phyloP scores from a whole-genome alignment of 1,139 yeast genomes.

The Taphrina sp. region DNA sequence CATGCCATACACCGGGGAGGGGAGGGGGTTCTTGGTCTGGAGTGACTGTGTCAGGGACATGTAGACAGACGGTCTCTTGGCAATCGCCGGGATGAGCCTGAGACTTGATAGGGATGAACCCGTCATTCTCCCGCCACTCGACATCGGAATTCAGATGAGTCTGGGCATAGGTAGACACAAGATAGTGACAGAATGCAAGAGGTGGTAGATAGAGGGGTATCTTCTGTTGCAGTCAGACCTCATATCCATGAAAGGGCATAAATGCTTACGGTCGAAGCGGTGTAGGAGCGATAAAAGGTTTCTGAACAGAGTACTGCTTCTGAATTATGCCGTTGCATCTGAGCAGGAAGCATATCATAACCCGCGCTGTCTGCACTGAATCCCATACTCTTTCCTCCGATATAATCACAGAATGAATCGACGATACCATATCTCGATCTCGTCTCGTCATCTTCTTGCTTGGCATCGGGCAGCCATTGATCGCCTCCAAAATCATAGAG shows the following conservation, averaged over 20 bases:
- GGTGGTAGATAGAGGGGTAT: conserved; percentile 21
- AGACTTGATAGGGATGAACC: conserved; percentile 14
- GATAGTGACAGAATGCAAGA: conserved; percentile 23
- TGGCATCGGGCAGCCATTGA: conserved; percentile 1
- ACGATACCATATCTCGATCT: background rate
- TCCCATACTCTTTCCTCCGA: conserved; percentile 4
- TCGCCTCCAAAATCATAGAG: conserved; percentile 26
- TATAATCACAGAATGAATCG: background rate
- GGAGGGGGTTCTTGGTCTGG: conserved; percentile 18
- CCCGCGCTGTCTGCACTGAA: conserved; percentile 24
- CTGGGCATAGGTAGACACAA: conserved; percentile 8
- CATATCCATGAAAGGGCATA: too few relatives aligned
- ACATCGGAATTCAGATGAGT: background rate
- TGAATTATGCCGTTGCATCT: conserved; percentile 16
- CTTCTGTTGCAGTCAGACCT: background rate
- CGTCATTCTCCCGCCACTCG: conserved; percentile 27
- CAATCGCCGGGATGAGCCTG: conserved; percentile 25
- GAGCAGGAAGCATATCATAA: conserved; percentile 16
- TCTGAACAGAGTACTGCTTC: background rate
- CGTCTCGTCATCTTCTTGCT: background rate
- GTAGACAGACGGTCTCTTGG: conserved; percentile 19
- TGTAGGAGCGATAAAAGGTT: conserved; percentile 24
- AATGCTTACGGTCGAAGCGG: conserved; percentile 20
- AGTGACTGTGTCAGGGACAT: background rate
- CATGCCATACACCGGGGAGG: conserved; percentile 26